Conservation (phyloP, 495 filamentous ascomycete species). For the Lophium mytilinum region DNA sequence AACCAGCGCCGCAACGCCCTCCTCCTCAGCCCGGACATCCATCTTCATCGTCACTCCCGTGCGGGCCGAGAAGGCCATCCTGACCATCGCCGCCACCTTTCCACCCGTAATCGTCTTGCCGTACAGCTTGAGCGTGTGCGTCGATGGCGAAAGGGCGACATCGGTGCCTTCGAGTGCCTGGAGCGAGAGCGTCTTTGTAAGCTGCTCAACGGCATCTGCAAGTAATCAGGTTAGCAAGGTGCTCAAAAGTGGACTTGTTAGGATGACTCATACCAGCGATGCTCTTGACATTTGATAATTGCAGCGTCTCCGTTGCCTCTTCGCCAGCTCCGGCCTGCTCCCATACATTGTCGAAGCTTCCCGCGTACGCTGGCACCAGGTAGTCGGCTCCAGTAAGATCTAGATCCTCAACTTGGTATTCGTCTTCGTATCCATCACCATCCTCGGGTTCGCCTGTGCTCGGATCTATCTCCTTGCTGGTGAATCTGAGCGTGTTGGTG, state of each 20-base stretch:
- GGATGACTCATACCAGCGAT: slow-evolving; percentile 65
- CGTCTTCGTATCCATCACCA: slow-evolving; percentile 80
- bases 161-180: slow-evolving; percentile 93
- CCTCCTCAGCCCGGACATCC: slow-evolving; percentile 82
- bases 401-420: slow-evolving; percentile 93
- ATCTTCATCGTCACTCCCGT: slow-evolving; percentile 92
- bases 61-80: slow-evolving; percentile 91
- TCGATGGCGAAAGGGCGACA: slow-evolving; percentile 74
- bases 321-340: slow-evolving; percentile 79
- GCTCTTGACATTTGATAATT: slow-evolving; percentile 80
- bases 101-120: slow-evolving; percentile 93
- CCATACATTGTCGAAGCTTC: slow-evolving; percentile 96
- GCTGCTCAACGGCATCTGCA: slow-evolving; percentile 86
- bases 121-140: slow-evolving; percentile 90
- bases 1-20: slow-evolving; percentile 76
- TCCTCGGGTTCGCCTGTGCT: slow-evolving; percentile 91
- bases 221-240: slow-evolving; percentile 22
- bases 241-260: background rate
- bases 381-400: slow-evolving; percentile 90
- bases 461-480: slow-evolving; percentile 94
- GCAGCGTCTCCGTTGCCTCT: slow-evolving; percentile 84
- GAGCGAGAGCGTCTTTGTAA: slow-evolving; percentile 75
- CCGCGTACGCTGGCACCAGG: slow-evolving; percentile 82
- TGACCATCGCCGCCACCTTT: slow-evolving; percentile 73
- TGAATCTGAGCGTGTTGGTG: slow-evolving; percentile 92